Percentiles rank a stretch among this genome's conserved stretches.
These are phyloP conservation scores for Gonapodya prolifera DNA, from an alignment of 192 early-diverging fungal species.

Conservation along the genomic window DNA sequence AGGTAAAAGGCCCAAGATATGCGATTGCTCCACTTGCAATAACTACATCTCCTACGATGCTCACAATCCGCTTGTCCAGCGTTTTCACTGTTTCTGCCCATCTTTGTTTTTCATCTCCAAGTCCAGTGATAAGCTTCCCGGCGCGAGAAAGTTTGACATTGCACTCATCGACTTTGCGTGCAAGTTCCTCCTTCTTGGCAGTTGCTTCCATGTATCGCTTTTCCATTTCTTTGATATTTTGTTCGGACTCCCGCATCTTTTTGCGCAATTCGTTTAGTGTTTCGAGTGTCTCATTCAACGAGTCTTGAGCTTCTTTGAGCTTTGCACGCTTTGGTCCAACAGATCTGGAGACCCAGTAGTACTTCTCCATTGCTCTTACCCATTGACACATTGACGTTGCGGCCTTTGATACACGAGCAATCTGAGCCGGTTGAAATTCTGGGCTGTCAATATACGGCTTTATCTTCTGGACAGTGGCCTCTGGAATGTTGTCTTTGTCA, in stretches of 20 bases:
- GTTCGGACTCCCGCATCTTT: slow-evolving; percentile 40
- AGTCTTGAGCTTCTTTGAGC: slow-evolving; percentile 33
- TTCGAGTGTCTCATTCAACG: slow-evolving; percentile 36
- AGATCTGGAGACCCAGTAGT: slow-evolving; percentile 43
- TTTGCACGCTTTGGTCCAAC: slow-evolving; percentile 39
- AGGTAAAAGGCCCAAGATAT: slow-evolving; percentile 45
- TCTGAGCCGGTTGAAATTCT: slow-evolving; percentile 48
- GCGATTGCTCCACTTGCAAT: slow-evolving; percentile 43
- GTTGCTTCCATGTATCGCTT: slow-evolving; percentile 38
- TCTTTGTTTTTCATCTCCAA: slow-evolving; percentile 42
- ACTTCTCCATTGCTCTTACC: slow-evolving; percentile 46
- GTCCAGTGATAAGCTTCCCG: slow-evolving; percentile 42
- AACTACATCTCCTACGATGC: slow-evolving; percentile 42
- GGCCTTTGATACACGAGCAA: slow-evolving; percentile 40
- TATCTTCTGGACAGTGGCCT: slow-evolving; percentile 42
- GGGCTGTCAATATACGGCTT: slow-evolving; percentile 47
- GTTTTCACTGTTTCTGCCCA: slow-evolving; percentile 42
- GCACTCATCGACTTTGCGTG: slow-evolving; percentile 38
- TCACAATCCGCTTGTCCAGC: slow-evolving; percentile 30
- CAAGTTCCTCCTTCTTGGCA: slow-evolving; percentile 40
- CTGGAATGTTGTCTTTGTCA: slow-evolving; percentile 46
- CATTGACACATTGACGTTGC: slow-evolving; percentile 44
- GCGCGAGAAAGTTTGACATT: slow-evolving; percentile 43
- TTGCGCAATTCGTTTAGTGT: slow-evolving; percentile 41
- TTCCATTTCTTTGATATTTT: slow-evolving; percentile 37